Evolutionary conservation across 2,329 filamentous ascomycete genomes (phyloP).

Genomic region (Ophiostoma australiae): DNA sequence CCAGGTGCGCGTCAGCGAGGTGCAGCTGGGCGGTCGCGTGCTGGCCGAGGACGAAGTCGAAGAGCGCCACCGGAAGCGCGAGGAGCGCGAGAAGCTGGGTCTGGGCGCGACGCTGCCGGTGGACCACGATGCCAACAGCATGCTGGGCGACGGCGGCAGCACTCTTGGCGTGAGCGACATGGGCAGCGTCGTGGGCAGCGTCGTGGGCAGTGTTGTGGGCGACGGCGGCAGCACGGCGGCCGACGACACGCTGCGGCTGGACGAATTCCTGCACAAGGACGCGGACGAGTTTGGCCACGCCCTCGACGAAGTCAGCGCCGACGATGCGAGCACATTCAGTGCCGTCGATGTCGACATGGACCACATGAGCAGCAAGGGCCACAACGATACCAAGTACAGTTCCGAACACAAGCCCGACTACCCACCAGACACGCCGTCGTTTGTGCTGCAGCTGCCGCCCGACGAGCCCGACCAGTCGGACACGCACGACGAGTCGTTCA

Average conservation of each 20-base stretch:
- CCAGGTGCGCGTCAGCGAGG: slow-evolving; percentile 69
- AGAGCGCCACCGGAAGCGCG: slow-evolving; percentile 23
- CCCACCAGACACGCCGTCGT: not conserved
- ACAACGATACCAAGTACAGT: not conserved
- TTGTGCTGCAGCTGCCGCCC: not conserved
- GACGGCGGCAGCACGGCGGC: not conserved
- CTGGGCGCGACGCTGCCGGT: slow-evolving; percentile 11
- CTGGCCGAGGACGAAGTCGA: slow-evolving; percentile 64
- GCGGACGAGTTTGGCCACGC: not conserved
- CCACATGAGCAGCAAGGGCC: not conserved
- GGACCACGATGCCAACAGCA: slow-evolving; percentile 4
- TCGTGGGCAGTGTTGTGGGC: not conserved
- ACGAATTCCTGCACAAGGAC: not conserved
- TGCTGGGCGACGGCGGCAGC: slow-evolving; percentile 13
- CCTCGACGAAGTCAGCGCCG: not conserved
- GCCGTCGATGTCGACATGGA: slow-evolving; percentile 20
- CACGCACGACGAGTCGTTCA: slow-evolving; percentile 16
- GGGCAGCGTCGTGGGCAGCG: not conserved
- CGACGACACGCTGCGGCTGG: slow-evolving; percentile 7
- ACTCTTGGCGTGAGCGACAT: slow-evolving; percentile 2
- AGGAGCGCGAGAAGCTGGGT: slow-evolving; percentile 6
- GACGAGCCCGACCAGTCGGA: not conserved
- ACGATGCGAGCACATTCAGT: slow-evolving; percentile 21
- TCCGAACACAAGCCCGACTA: not conserved
- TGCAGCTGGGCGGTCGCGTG: slow-evolving; percentile 76